Evolutionary conservation across 2,329 filamentous ascomycete genomes (phyloP), one percentile per base, ranked within the genome.

Genomic region (Neofusicoccum cordaticola): DNA sequence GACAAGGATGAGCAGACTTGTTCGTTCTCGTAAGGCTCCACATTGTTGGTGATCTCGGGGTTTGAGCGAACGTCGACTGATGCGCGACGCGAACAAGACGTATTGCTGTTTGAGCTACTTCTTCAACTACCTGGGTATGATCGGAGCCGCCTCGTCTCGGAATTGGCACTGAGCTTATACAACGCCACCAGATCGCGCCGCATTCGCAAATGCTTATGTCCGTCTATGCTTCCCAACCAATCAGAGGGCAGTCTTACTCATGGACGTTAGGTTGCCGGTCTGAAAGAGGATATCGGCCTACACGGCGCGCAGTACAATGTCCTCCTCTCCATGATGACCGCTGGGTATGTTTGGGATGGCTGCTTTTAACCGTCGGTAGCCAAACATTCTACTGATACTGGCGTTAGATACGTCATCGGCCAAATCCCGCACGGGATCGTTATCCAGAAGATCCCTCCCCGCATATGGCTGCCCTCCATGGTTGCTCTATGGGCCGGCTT

Each of bases 61-160:
- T 15, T n/a, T n/a, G 13, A 52, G 15, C 9, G 41, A 17, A 35
- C n/a, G 22, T 37, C 2, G 6, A n/a, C 27, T 53, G 37, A 63
- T 41, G 39, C 22, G 22, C 3, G 22, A 22, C 17, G 8, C 64
- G 13, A 17, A 52, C 35, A 47, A 71, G 69, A 67, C 72, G 22
- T 74, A 74, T 56, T 74, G 71, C 50, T 74, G 72, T 56, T 68
- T 71, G 27, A 71, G 70, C 15, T 74, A 73, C 62, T 74, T 73
- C n/a, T 73, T 74, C 68, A 74, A 74, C 19, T 74, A 74, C 52
- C 64, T 74, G 19, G 72, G 71, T 69, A 13, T 42, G 68, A 7
- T 35, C 4, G 17, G 13, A 3, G 15, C 5, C 5, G 58, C 56
- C 42, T 1, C 22, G 12, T 8, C 11, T 31, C 7, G 11, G 48